Conservation (phyloP, 2,329 filamentous ascomycete species). For the Trichoderma atroviride region DNA sequence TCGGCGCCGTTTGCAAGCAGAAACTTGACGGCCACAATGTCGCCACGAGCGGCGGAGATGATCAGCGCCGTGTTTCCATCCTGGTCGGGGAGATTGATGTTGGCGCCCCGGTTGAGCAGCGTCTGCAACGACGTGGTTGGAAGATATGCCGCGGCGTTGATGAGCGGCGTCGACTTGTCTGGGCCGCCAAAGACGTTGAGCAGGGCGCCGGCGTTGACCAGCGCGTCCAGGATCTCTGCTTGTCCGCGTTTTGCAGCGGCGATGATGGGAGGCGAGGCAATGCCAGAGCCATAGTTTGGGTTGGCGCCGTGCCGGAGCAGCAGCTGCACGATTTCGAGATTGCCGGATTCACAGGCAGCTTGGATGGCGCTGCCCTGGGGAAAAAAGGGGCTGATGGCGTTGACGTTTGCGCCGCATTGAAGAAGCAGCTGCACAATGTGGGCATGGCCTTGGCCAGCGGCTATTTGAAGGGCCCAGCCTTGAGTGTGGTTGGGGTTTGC, state of each 20-base stretch:
- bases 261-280: constrained; percentile 37
- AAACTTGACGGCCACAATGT: background rate
- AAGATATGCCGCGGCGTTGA: constrained; percentile 42
- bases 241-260: constrained; percentile 32
- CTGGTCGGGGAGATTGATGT: background rate
- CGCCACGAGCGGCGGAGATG: constrained; percentile 2
- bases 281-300: too few relatives aligned
- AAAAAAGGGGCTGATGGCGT: too few relatives aligned
- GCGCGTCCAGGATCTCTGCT: too few relatives aligned
- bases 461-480: too few relatives aligned
- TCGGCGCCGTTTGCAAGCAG: background rate
- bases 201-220: too few relatives aligned
- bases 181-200: too few relatives aligned
- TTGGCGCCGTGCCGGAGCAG: too few relatives aligned
- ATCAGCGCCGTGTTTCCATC: background rate
- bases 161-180: constrained; percentile 31
- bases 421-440: too few relatives aligned
- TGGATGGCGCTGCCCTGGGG: too few relatives aligned
- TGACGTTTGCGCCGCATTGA: too few relatives aligned
- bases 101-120: background rate
- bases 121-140: constrained; percentile 37
- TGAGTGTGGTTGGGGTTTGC: too few relatives aligned
- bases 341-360: constrained; percentile 29
- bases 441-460: constrained; percentile 20
- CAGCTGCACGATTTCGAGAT: too few relatives aligned